Conservation (phyloP, 352 stramenopile genomes). For the Vaucheria bursata region DNA sequence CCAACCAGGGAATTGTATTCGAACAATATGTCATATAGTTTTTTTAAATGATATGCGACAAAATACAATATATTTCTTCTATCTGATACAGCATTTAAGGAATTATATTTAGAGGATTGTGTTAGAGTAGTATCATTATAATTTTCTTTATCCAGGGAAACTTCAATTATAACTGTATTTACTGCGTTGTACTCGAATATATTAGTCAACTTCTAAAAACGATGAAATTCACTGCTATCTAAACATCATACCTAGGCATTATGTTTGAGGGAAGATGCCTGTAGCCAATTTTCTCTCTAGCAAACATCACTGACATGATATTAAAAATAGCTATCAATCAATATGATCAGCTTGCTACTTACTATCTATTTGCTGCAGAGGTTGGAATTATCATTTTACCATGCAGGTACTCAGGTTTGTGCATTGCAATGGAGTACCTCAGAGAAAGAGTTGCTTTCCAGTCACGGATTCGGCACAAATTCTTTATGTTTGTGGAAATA, state of each 20-base stretch:
- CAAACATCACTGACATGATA: background rate
- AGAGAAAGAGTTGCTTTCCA: slow-evolving; percentile 83
- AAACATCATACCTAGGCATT: too few relatives aligned
- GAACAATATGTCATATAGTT: background rate
- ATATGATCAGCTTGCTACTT: background rate
- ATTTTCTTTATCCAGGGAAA: too few relatives aligned
- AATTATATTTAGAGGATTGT: too few relatives aligned
- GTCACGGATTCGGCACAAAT: slow-evolving; percentile 94
- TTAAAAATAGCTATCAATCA: background rate
- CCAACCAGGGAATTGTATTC: background rate
- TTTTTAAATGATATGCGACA: background rate
- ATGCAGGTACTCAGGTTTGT: slow-evolving; percentile 85
- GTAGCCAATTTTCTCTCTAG: background rate
- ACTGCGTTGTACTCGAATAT: too few relatives aligned
- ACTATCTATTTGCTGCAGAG: background rate
- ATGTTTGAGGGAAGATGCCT: background rate
- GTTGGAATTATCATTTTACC: background rate
- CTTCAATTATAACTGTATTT: too few relatives aligned
- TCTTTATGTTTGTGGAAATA: slow-evolving; percentile 98
- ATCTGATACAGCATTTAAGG: background rate
- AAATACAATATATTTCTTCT: background rate
- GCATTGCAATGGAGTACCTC: slow-evolving; percentile 69
- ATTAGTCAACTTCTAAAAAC: background rate
- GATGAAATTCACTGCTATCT: background rate
- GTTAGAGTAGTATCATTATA: too few relatives aligned